These are phyloP conservation scores for Porodaedalea pini DNA, from an alignment of 1,284 basidiomycete genomes.

Conservation along the genomic window DNA sequence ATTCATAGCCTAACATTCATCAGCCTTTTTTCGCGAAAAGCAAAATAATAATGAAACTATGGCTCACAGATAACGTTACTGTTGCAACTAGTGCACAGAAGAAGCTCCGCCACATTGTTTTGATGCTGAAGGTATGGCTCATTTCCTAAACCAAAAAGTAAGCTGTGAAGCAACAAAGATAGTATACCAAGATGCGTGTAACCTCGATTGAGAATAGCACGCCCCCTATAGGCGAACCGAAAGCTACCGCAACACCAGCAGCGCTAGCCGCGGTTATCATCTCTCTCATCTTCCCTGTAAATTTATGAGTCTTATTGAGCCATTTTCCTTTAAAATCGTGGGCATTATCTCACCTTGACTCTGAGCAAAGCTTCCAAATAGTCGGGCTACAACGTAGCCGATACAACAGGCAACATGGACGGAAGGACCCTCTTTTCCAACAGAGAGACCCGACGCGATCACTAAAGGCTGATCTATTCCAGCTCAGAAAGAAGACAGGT, in stretches of 20 bases:
- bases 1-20: constrained; percentile 89
- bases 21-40: constrained; percentile 10
- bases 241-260: constrained; percentile 87
- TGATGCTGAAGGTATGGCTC: constrained; percentile 94
- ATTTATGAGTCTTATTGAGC: constrained; percentile 18
- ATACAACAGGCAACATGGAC: constrained; percentile 97
- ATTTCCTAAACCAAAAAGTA: constrained; percentile 67
- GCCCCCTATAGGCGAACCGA: constrained; percentile 92
- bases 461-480: constrained; percentile 74
- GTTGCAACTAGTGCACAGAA: constrained; percentile 97
- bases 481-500: constrained; percentile 9
- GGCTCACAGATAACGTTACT: constrained; percentile 85
- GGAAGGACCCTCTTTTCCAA: constrained; percentile 98
- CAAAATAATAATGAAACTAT: constrained; percentile 18
- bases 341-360: constrained; percentile 73
- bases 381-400: constrained; percentile 81
- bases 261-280: constrained; percentile 94
- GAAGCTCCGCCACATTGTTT: constrained; percentile 98
- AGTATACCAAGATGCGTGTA: constrained; percentile 11
- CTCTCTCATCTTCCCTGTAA: constrained; percentile 88
- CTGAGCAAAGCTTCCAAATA: constrained; percentile 79
- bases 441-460: constrained; percentile 96
- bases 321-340: too few species aligned
- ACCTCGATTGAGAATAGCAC: constrained; percentile 91
- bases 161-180: not conserved